phyloP scores from a whole-genome alignment of 495 filamentous ascomycete species.

The Lasiosphaeria hispida region DNA sequence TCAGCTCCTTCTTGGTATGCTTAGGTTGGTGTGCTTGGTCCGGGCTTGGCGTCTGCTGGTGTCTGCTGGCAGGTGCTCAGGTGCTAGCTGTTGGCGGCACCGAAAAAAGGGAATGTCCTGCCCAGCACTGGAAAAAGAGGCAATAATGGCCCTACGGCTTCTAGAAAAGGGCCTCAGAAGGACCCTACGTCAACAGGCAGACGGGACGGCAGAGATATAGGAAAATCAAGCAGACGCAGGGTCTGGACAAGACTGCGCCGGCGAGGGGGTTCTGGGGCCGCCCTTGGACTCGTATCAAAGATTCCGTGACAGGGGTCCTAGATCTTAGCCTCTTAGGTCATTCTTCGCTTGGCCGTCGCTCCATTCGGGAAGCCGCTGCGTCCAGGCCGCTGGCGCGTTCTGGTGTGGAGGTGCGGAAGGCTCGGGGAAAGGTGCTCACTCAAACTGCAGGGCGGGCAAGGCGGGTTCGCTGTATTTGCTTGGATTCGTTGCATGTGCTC shows the following conservation, averaged over 20 bases:
- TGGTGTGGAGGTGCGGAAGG: not conserved
- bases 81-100: no score
- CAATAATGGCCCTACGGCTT: not conserved
- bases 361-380: slow-evolving; percentile 11
- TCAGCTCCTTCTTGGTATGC: not conserved
- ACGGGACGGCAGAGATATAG: slow-evolving; percentile 9
- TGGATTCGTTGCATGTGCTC: no score
- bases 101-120: no score
- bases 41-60: no score
- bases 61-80: no score
- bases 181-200: slow-evolving; percentile 10
- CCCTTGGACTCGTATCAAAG: slow-evolving; percentile 14
- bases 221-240: slow-evolving; percentile 11
- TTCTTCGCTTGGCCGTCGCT: slow-evolving; percentile 11
- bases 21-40: not conserved
- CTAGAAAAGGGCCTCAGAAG: slow-evolving; percentile 4
- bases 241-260: slow-evolving; percentile 5
- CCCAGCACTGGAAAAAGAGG: not conserved
- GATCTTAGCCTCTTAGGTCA: slow-evolving; percentile 13
- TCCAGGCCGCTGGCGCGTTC: not conserved
- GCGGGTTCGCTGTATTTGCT: no score
- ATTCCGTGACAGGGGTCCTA: slow-evolving; percentile 8
- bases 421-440: slow-evolving; percentile 5
- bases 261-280: not conserved
- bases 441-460: no score